Conservation (phyloP, 1,139 yeast genomes). For the Debaryomycetaceae sp. region DNA sequence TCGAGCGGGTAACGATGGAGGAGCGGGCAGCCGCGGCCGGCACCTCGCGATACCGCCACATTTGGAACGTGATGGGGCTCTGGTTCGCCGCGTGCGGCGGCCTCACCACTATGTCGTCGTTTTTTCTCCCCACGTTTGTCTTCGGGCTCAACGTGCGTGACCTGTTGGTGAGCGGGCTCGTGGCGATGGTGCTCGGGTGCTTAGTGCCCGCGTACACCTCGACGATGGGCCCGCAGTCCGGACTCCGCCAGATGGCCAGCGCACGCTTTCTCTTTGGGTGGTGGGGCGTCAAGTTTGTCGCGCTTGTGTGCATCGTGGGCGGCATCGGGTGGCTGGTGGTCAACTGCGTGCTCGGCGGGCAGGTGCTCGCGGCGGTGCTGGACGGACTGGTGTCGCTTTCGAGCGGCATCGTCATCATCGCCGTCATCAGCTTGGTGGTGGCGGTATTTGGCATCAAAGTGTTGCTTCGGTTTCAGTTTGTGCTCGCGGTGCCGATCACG, state of each 20-base stretch:
- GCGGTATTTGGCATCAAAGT: slow-evolving; percentile 33
- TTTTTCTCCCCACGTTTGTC: slow-evolving; percentile 28
- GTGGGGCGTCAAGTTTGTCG: slow-evolving; percentile 35
- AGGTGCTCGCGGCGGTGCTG: slow-evolving; percentile 26
- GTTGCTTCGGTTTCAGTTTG: slow-evolving; percentile 18
- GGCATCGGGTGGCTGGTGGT: slow-evolving; percentile 41
- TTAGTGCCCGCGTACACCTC: slow-evolving; percentile 37
- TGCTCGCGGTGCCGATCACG: slow-evolving; percentile 19
- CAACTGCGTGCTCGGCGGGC: slow-evolving; percentile 37
- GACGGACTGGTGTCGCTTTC: slow-evolving; percentile 18
- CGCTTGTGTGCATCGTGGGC: slow-evolving; percentile 32
- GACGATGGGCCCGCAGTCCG: slow-evolving; percentile 37
- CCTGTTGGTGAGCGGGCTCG: slow-evolving; percentile 27
- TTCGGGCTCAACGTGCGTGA: slow-evolving; percentile 27
- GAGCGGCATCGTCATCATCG: slow-evolving; percentile 30
- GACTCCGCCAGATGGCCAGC: slow-evolving; percentile 39
- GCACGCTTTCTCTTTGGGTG: slow-evolving; percentile 37
- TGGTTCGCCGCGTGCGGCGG: slow-evolving; percentile 42
- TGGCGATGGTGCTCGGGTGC: slow-evolving; percentile 31
- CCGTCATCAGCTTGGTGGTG: slow-evolving; percentile 24
- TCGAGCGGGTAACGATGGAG: slow-evolving; percentile 24
- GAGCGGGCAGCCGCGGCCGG: slow-evolving; percentile 17
- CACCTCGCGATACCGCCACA: slow-evolving; percentile 9
- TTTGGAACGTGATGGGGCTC: slow-evolving; percentile 21
- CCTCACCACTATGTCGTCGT: slow-evolving; percentile 36